Conservation (phyloP, 78 protist species). For the Dictyostelium purpureum region DNA sequence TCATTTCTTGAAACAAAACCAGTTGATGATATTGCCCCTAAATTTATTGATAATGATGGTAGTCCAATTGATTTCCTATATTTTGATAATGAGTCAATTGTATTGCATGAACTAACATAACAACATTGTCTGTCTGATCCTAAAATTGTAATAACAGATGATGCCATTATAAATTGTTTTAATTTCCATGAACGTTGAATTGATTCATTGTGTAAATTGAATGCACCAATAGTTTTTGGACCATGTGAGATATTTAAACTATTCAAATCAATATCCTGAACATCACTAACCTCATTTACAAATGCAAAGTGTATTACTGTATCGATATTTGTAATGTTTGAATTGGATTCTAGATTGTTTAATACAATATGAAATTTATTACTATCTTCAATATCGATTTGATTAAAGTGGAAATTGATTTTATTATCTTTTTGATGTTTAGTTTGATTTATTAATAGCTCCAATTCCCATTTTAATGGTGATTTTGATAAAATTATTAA, state of each 20-base stretch:
- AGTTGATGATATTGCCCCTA: slow-evolving; percentile 57
- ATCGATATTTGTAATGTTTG: not conserved
- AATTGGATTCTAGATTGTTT: too few relatives aligned
- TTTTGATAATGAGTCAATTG: not conserved
- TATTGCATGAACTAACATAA: not conserved
- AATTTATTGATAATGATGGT: slow-evolving; percentile 10
- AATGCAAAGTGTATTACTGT: not conserved
- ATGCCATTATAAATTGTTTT: not conserved
- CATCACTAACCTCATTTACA: not conserved
- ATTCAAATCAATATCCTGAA: not conserved
- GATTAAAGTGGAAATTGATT: not conserved
- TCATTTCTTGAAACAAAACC: not conserved
- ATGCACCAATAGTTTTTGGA: slow-evolving; percentile 4
- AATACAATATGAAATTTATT: not conserved
- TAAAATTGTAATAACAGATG: not conserved
- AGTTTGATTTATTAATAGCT: not conserved
- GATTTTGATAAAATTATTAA: not conserved
- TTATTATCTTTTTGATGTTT: not conserved
- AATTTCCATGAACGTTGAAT: not conserved
- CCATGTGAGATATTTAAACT: not conserved
- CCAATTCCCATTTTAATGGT: not conserved
- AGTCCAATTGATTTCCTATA: not conserved
- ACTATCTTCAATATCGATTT: not conserved
- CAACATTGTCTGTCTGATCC: not conserved
- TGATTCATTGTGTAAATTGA: not conserved